These are phyloP conservation scores for Cutaneotrichosporon dermatis DNA, from an alignment of 1,284 basidiomycete species.

Conservation along the genomic window DNA sequence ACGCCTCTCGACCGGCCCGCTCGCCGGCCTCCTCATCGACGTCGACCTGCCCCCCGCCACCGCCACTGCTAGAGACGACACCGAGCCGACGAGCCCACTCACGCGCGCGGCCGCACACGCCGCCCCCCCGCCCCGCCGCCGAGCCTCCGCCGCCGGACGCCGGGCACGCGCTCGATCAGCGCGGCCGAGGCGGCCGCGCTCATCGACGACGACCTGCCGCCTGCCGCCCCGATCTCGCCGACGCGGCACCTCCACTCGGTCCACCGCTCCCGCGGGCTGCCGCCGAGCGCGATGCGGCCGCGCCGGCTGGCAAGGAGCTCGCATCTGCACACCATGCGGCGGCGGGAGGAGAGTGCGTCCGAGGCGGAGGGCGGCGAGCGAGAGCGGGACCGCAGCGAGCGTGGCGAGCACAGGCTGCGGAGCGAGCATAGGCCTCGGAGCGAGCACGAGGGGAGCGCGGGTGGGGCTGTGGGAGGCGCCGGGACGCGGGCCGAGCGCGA, in stretches of 20 bases:
- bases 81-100: neutral
- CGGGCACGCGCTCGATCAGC: neutral
- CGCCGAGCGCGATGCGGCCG: neutral
- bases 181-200: neutral
- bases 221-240: neutral
- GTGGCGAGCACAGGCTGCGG: too few species aligned
- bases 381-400: too few species aligned
- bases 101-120: neutral
- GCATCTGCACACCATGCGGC: slow-evolving; percentile 38
- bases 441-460: too few species aligned
- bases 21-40: slow-evolving; percentile 38
- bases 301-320: slow-evolving; percentile 30
- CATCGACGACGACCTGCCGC: neutral
- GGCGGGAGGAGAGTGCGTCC: slow-evolving; percentile 12
- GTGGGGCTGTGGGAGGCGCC: too few species aligned
- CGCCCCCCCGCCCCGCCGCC: neutral
- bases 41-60: slow-evolving; percentile 8
- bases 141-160: neutral
- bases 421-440: too few species aligned
- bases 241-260: neutral
- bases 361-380: too few species aligned
- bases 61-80: neutral
- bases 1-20: slow-evolving; percentile 25
- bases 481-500: too few species aligned
- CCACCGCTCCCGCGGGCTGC: too few species aligned